Conservation (phyloP, 345 rosid species). For the Leavenworthia alabamica region DNA sequence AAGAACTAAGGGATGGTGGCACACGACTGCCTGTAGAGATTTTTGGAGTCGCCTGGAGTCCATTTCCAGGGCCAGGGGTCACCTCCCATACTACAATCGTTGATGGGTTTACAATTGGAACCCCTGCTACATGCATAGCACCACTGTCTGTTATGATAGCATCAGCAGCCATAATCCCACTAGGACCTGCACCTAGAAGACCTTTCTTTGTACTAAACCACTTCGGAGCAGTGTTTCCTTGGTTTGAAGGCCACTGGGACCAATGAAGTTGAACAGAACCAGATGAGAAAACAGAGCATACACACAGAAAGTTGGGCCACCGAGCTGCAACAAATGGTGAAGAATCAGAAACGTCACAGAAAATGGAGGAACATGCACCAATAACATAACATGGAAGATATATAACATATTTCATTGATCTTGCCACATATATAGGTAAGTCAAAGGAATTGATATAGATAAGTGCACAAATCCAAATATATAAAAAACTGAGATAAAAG, state of each 20-base stretch:
- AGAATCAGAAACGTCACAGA: background rate
- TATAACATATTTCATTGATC: conserved; percentile 3
- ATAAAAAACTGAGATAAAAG: background rate
- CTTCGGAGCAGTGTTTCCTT: conserved; percentile 50
- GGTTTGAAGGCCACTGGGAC: conserved; percentile 95
- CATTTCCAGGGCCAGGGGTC: conserved; percentile 93
- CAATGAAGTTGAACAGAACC: conserved; percentile 98
- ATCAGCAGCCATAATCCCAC: conserved; percentile 99
- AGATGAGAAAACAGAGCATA: conserved; percentile 94
- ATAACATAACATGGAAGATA: background rate
- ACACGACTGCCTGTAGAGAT: conserved; percentile 53
- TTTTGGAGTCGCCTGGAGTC: conserved; percentile 74
- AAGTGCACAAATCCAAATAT: background rate
- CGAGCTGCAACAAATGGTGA: conserved; percentile 58
- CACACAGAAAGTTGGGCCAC: conserved; percentile 98
- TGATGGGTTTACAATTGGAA: conserved; percentile 97
- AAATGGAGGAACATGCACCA: background rate
- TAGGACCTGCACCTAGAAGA: conserved; percentile 98
- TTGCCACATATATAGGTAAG: conserved; percentile 1
- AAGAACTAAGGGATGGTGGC: conserved; percentile 82
- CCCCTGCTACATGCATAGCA: conserved; percentile 98
- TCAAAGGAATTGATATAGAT: background rate
- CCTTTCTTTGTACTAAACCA: conserved; percentile 99
- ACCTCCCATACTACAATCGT: conserved; percentile 99
- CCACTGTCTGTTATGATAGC: conserved; percentile 95